Percentiles rank a stretch among this genome's conserved stretches.
Conservation (phyloP, 257 asterid species). For the Echium plantagineum region DNA sequence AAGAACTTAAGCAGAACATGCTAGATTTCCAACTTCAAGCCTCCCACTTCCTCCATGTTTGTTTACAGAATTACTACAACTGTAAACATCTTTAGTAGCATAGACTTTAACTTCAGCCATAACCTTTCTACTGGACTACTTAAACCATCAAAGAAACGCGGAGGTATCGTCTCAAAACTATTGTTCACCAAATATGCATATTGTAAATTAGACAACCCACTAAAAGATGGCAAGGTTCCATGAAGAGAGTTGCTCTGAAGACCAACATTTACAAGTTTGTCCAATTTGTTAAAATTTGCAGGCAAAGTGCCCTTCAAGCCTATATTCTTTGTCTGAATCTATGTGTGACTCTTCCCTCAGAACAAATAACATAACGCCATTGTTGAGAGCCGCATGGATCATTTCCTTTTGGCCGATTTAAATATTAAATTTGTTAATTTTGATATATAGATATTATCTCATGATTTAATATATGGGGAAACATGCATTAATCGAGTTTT, state of each 20-base stretch:
- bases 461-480: too few species aligned
- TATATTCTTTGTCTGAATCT: constrained; percentile 66
- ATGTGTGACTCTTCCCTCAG: constrained; percentile 58
- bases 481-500: too few species aligned
- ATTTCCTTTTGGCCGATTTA: constrained; percentile 62
- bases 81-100: constrained; percentile 28
- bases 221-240: constrained; percentile 55
- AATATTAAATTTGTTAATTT: constrained; percentile 51
- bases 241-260: constrained; percentile 51
- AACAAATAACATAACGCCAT: constrained; percentile 68
- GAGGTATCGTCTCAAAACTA: constrained; percentile 51
- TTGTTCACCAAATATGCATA: constrained; percentile 56
- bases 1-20: constrained; percentile 37
- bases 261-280: constrained; percentile 48
- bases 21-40: constrained; percentile 31
- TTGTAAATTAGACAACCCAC: constrained; percentile 55
- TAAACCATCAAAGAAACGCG: constrained; percentile 63
- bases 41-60: constrained; percentile 19
- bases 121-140: constrained; percentile 9
- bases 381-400: constrained; percentile 85
- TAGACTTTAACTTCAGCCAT: constrained; percentile 17
- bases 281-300: constrained; percentile 46
- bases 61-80: constrained; percentile 12
- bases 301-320: constrained; percentile 70
- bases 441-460: too few species aligned